Percentiles rank a stretch among this genome's conserved stretches.
Evolutionary conservation across 371 early-diverging fungal genomes (phyloP).

Genomic region (Zychaea mexicana): DNA sequence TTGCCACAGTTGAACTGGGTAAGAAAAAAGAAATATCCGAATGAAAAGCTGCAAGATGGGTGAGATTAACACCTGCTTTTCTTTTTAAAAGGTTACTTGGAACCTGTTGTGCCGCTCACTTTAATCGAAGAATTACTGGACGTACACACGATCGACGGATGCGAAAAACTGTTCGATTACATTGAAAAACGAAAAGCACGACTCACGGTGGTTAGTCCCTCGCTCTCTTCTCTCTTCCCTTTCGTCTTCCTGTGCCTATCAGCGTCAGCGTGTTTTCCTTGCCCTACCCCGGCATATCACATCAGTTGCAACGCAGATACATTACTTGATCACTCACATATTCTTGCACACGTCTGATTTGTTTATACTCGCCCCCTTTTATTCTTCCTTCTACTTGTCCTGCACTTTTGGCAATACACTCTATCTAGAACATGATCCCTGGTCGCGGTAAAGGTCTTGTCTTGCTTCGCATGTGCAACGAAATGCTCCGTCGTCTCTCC

Average conservation of each 20-base stretch:
- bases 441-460: constrained; percentile 80
- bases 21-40: background rate
- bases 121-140: constrained; percentile 73
- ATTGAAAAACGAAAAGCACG: constrained; percentile 58
- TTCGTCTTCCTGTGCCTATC: background rate
- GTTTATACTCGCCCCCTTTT: background rate
- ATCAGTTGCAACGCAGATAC: too few species aligned
- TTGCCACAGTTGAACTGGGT: constrained; percentile 39
- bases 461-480: constrained; percentile 83
- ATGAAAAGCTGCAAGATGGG: too few species aligned
- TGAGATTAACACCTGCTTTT: background rate
- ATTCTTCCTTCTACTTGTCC: background rate
- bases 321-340: too few species aligned
- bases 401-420: background rate
- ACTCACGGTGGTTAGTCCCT: constrained; percentile 61
- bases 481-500: constrained; percentile 78
- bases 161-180: constrained; percentile 65
- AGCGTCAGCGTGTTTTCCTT: background rate
- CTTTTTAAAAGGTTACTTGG: constrained; percentile 34
- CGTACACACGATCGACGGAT: constrained; percentile 60
- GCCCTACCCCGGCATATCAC: too few species aligned
- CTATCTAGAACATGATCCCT: constrained; percentile 64
- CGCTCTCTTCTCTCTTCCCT: background rate
- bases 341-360: too few species aligned
- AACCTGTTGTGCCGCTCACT: constrained; percentile 51